phyloP scores from a whole-genome alignment of 768 basidiomycete genomes.

The Naganishia antarctica region DNA sequence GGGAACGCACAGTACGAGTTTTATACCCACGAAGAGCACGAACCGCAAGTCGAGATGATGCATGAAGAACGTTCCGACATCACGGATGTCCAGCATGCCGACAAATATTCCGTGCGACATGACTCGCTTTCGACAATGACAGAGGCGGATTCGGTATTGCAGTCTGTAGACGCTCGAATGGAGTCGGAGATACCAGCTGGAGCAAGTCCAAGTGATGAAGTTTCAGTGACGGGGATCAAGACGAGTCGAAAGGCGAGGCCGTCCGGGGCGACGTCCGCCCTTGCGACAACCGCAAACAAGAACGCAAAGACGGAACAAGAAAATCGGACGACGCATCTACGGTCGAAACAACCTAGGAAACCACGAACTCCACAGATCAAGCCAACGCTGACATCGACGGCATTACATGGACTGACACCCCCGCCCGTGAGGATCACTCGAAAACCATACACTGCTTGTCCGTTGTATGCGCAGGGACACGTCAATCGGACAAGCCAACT shows the following conservation, averaged over 20 bases:
- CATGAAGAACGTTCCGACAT: neutral
- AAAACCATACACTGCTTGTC: constrained; percentile 20
- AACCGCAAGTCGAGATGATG: neutral
- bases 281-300: neutral
- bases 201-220: neutral
- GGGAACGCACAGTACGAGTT: neutral
- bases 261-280: neutral
- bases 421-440: constrained; percentile 25
- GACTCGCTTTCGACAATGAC: constrained; percentile 14
- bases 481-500: constrained; percentile 14
- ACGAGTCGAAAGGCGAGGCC: neutral
- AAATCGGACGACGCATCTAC: too few species aligned
- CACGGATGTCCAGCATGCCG: neutral
- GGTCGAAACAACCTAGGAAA: constrained; percentile 17
- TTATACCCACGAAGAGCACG: neutral
- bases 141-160: constrained; percentile 7
- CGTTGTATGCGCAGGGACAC: constrained; percentile 22
- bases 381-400: constrained; percentile 20
- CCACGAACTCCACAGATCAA: constrained; percentile 15
- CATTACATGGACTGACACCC: constrained; percentile 7
- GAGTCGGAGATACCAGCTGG: neutral
- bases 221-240: neutral
- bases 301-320: constrained; percentile 1
- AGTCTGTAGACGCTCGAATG: neutral
- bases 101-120: constrained; percentile 3